Evolutionary conservation across 352 stramenopile genomes (phyloP).

Genomic region (Saprolegnia diclina): DNA sequence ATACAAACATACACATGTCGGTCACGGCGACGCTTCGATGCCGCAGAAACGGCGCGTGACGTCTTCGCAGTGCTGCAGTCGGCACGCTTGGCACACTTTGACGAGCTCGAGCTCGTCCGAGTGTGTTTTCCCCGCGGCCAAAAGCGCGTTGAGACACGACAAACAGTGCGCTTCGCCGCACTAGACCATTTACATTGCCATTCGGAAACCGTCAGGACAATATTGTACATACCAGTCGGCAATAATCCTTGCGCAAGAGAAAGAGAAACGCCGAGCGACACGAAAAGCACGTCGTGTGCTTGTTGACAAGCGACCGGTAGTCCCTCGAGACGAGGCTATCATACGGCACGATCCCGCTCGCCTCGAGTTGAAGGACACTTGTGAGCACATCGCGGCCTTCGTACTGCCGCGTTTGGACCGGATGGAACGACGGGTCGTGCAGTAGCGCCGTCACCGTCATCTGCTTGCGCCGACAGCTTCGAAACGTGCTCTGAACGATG

Average conservation of each 20-base stretch:
- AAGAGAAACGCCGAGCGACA: background rate
- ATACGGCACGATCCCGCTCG: background rate
- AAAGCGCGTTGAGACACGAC: background rate
- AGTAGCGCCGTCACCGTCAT: background rate
- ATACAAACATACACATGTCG: background rate
- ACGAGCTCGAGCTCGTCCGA: background rate
- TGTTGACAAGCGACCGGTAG: background rate
- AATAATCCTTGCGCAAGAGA: conserved; percentile 13
- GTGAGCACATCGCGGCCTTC: conserved; percentile 2
- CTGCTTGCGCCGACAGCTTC: conserved; percentile 7
- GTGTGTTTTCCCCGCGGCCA: background rate
- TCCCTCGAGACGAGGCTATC: background rate
- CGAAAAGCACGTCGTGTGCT: background rate
- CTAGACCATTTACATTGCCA: conserved; percentile 28
- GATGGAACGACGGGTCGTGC: conserved; percentile 6
- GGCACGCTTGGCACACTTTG: conserved; percentile 8
- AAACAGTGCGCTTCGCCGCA: conserved; percentile 50
- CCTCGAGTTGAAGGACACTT: conserved; percentile 4
- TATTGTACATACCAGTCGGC: conserved; percentile 19
- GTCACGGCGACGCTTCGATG: background rate
- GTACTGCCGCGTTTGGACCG: background rate
- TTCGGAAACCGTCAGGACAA: background rate
- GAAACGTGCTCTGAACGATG: conserved; percentile 2
- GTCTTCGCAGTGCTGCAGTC: conserved; percentile 2
- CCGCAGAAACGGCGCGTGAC: conserved; percentile 6